Conservation (phyloP, 768 basidiomycete species). For the Lactarius akahatsu region DNA sequence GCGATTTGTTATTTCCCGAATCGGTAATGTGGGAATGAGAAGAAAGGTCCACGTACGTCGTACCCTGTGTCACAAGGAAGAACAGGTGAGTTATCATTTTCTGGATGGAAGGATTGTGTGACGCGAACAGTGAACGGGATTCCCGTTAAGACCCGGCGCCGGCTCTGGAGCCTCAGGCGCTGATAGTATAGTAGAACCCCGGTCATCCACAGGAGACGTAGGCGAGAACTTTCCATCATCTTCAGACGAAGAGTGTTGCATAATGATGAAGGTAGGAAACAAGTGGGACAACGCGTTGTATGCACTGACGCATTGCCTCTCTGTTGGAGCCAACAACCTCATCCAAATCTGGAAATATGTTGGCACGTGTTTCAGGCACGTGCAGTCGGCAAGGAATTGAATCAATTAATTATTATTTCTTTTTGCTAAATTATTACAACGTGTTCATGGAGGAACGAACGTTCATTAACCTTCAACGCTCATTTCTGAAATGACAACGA, state of each 20-base stretch:
- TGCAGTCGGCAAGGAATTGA: background rate
- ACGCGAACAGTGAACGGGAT: constrained; percentile 77
- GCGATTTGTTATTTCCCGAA: constrained; percentile 19
- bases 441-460: background rate
- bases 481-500: constrained; percentile 3
- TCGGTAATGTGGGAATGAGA: constrained; percentile 2
- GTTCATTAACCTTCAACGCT: background rate
- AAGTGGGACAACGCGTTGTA: constrained; percentile 9
- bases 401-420: constrained; percentile 8
- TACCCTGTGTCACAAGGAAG: constrained; percentile 54
- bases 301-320: background rate
- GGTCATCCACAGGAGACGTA: constrained; percentile 57
- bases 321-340: background rate
- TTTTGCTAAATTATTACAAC: background rate
- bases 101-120: constrained; percentile 24
- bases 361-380: constrained; percentile 21
- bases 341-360: background rate
- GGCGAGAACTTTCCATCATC: constrained; percentile 41
- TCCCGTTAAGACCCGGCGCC: constrained; percentile 69
- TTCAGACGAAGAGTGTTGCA: constrained; percentile 27
- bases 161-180: constrained; percentile 53
- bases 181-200: constrained; percentile 50
- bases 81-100: constrained; percentile 19
- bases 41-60: constrained; percentile 58
- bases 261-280: constrained; percentile 12